Percentiles rank a stretch among this genome's conserved stretches.
Conservation (phyloP, 306 rosid genomes). For the Vigna nakashimae region DNA sequence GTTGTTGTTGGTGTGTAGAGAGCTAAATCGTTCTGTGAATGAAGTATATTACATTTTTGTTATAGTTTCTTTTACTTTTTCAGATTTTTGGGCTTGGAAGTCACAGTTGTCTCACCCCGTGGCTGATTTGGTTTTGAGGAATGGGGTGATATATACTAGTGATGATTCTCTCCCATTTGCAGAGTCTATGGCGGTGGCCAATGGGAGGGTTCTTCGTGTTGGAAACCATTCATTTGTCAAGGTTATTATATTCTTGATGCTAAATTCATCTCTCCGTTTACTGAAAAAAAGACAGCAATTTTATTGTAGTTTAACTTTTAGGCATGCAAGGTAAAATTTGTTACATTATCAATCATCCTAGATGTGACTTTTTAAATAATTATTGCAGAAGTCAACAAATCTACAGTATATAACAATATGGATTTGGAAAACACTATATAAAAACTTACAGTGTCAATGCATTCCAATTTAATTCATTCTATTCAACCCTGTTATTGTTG, state of each 20-base stretch:
- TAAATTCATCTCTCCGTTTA: neutral
- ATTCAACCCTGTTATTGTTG: neutral
- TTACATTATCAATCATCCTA: neutral
- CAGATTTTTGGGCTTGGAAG: conserved; percentile 46
- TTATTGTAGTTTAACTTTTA: conserved; percentile 2
- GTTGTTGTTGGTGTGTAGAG: neutral
- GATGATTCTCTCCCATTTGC: conserved; percentile 80
- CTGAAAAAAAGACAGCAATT: neutral
- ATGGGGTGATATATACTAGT: conserved; percentile 73
- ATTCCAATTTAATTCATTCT: neutral
- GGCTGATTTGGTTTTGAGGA: conserved; percentile 68
- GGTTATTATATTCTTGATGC: conserved; percentile 47
- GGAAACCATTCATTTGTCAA: conserved; percentile 69
- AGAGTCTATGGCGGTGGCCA: conserved; percentile 73
- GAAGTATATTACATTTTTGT: neutral
- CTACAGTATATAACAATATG: neutral
- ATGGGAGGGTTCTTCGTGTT: conserved; percentile 71
- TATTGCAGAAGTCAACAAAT: neutral
- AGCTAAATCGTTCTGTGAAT: neutral
- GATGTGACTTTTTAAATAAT: neutral
- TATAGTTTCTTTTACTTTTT: neutral
- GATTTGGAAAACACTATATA: neutral
- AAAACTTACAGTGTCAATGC: neutral
- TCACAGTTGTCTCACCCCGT: conserved; percentile 20
- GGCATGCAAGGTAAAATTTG: neutral